Evolutionary conservation across 2,329 filamentous ascomycete genomes (phyloP), one percentile per base, ranked within the genome.

Genomic region (Scorias spongiosa): DNA sequence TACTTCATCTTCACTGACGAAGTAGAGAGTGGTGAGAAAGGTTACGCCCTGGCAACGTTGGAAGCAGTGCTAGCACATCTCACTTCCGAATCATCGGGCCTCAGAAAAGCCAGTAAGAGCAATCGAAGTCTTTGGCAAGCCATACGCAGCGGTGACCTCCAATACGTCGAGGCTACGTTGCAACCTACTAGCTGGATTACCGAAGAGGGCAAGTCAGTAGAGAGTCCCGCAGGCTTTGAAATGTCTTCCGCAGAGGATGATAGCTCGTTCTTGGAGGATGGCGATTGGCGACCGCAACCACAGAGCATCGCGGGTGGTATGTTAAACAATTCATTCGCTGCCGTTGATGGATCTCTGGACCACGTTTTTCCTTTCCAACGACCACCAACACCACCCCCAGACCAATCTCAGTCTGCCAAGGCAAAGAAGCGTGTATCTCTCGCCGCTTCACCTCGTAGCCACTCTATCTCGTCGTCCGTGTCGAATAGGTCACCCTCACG

Each of bases 1-100:
- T 86, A 93, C 56, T 98, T 95, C 58, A 91, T 95, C 52, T 98
- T 94, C 63, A 88, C 94, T 42, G 91, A 96, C 54, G 91, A 98
- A 63, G 87, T 98, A 8, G 91, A 98, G 52, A 93, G 80, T 48
- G 91, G 91, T 41, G 91, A 98, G 64, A 81, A 93, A 70, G 91
- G 91, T 8, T 98, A 98, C 62, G 88, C 89, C 0, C 64, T 98
- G 42, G 96, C 89, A 62, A 98, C 91, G 0, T 85, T 96, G 47
- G 91, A 98, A 62, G 91, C 87, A 6, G 91, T 98, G 0, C 64
- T 98, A 29, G 80, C 85, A 1, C 96, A 98, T 59, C 74, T 98
- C 2, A 76, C 80, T 8, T 76, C 80, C 48, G 88, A 93, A 57
- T 93, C 89, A 0, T 78, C 76, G 11, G 83, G 81, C 4, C 66